Evolutionary conservation across 176 grass and related monocot species (phyloP), one percentile per base, ranked within the genome.

Genomic region (Cocos nucifera): DNA sequence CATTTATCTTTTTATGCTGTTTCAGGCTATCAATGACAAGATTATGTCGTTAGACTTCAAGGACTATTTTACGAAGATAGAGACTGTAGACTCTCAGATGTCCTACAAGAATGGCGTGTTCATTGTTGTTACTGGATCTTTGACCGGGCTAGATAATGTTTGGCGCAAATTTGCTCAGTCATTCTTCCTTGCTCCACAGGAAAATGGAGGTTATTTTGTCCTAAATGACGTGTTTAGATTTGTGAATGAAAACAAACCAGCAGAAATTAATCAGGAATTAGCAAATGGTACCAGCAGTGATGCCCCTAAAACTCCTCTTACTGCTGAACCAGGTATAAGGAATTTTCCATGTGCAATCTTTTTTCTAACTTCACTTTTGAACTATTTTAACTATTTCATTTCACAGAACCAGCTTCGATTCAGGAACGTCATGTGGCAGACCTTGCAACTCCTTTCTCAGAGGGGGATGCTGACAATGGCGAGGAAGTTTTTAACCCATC

Each of bases 141-240:
- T 98, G 55, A 85, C 76, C 63, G 75, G 72, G 53, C 48, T 30
- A 32, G 84, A 88, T 25, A 68, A 75, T 1, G 15, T 88, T 39
- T 75, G 79, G 30, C 69, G 64, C 61, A 77, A 70, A 21, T 98
- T 98, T 82, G 69, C 81, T 19, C 88, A 89, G 67, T 85, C 88
- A 0, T 98, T 98, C 69, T 98, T 98, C 59, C 85, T 98, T 69
- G 94, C 94, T 18, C 94, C 88, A 2, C 94, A 92, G 77, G 88
- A 98, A 74, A 76, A 5, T 85, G 89, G 83, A 49, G 88, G 94
- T 64, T 98, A 75, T 70, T 88, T 89, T 70, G 85, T 98, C 15
- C 78, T 92, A 16, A 98, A 89, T 50, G 94, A 98, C 74, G 63
- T 63, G 10, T 63, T 28, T 39, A 59, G 58, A 61, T 61, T 61